Conservation (phyloP, 495 filamentous ascomycete genomes). For the Annulohypoxylon nitens region DNA sequence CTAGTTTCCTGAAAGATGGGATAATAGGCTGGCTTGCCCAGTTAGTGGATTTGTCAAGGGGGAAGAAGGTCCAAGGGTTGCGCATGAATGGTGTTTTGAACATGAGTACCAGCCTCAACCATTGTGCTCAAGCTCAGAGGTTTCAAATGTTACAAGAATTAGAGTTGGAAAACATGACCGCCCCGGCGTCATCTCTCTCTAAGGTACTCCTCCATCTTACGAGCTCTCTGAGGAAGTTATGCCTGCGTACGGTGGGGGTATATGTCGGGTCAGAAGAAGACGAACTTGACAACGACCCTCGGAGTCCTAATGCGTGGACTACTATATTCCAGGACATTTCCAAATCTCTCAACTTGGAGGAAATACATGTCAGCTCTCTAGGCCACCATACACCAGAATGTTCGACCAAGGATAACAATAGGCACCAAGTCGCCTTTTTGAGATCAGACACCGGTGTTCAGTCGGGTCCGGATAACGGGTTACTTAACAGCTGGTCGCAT, state of each 20-base stretch:
- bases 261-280: conserved; percentile 28
- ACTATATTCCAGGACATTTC: conserved; percentile 39
- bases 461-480: conserved; percentile 26
- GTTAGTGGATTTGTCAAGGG: conserved; percentile 23
- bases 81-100: background rate
- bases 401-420: conserved; percentile 22
- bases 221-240: conserved; percentile 31
- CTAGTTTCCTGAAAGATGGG: conserved; percentile 35
- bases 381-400: conserved; percentile 41
- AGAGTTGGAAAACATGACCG: conserved; percentile 41
- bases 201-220: conserved; percentile 32
- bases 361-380: conserved; percentile 22
- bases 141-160: conserved; percentile 30
- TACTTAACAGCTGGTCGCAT: conserved; percentile 38
- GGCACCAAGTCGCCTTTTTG: conserved; percentile 47
- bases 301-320: conserved; percentile 44
- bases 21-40: conserved; percentile 43
- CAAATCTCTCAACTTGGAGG: conserved; percentile 24
- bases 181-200: conserved; percentile 25
- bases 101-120: background rate
- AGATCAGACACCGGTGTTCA: conserved; percentile 36
- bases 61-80: conserved; percentile 4
- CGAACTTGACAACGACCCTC: conserved; percentile 43
- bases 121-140: conserved; percentile 6
- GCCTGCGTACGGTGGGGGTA: conserved; percentile 33